Conservation (phyloP, 371 early-diverging fungal species). For the Saksenaea oblongispora region DNA sequence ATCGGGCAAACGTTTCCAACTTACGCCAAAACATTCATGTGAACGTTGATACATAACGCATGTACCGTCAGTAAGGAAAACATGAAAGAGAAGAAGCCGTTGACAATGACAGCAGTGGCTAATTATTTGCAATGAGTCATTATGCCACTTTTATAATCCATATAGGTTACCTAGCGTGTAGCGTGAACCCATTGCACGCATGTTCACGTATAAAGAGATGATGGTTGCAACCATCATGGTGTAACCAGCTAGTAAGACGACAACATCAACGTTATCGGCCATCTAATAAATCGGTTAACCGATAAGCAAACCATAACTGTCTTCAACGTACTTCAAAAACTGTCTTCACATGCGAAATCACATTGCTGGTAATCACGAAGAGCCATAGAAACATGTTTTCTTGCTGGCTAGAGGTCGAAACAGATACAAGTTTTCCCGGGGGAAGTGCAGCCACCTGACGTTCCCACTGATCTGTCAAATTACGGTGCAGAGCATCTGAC, state of each 20-base stretch:
- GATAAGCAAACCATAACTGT: not conserved
- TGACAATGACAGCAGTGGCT: slow-evolving; percentile 55
- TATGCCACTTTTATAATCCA: not conserved
- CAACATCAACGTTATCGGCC: slow-evolving; percentile 71
- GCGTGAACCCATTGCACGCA: slow-evolving; percentile 82
- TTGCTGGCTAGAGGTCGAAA: slow-evolving; percentile 12
- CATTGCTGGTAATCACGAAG: slow-evolving; percentile 51
- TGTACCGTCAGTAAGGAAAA: slow-evolving; percentile 65
- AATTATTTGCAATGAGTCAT: not conserved
- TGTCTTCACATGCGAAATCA: slow-evolving; percentile 56
- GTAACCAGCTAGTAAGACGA: slow-evolving; percentile 76
- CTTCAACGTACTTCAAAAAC: slow-evolving; percentile 51
- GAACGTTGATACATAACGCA: slow-evolving; percentile 59
- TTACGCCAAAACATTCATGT: slow-evolving; percentile 61
- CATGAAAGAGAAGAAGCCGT: slow-evolving; percentile 76
- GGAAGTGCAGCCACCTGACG: slow-evolving; percentile 48
- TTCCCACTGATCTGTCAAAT: slow-evolving; percentile 50
- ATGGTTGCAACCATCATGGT: slow-evolving; percentile 80
- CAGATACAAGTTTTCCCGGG: slow-evolving; percentile 30
- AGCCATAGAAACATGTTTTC: slow-evolving; percentile 46
- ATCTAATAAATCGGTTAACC: slow-evolving; percentile 12
- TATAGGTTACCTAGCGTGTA: slow-evolving; percentile 67
- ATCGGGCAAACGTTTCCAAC: slow-evolving; percentile 2
- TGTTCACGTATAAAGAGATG: slow-evolving; percentile 74
- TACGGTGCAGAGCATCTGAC: slow-evolving; percentile 47